These are phyloP conservation scores for Fusarium solani-melongenae DNA, from an alignment of 2,329 filamentous ascomycete species.

Conservation along the genomic window DNA sequence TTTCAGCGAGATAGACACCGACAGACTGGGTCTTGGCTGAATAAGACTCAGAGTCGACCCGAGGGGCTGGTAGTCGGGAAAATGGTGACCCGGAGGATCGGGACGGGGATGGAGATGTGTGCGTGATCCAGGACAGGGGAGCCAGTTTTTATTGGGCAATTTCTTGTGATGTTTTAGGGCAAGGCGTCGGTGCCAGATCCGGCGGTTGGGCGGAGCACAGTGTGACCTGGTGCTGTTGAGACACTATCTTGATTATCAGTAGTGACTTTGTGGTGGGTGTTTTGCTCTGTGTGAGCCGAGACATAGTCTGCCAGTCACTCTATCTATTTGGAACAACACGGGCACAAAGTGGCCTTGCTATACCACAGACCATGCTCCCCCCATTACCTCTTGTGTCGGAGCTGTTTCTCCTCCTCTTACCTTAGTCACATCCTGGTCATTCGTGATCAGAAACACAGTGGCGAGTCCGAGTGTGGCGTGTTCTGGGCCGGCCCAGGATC, in stretches of 20 bases:
- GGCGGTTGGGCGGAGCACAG: neutral
- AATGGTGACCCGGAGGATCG: slow-evolving; percentile 2
- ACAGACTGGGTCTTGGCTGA: neutral
- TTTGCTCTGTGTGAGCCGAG: too few species aligned
- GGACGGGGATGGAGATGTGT: neutral
- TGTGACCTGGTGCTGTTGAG: neutral
- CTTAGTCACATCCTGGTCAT: neutral
- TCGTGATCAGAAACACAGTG: neutral
- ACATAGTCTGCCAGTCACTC: too few species aligned
- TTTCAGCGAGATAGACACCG: neutral
- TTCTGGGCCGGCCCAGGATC: neutral
- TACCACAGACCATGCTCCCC: neutral
- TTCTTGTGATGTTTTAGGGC: neutral
- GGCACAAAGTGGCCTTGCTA: neutral
- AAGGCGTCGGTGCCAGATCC: slow-evolving; percentile 6
- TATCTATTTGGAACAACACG: neutral
- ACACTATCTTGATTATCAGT: neutral
- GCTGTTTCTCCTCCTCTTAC: neutral
- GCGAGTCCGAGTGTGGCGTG: neutral
- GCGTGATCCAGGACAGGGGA: neutral
- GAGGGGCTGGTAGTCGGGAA: slow-evolving; percentile 1
- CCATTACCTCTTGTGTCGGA: neutral
- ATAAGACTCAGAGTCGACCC: neutral
- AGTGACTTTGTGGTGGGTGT: neutral
- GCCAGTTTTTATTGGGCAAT: slow-evolving; percentile 4